Conservation (phyloP, 495 filamentous ascomycete species). For the Penicilliopsis zonata region DNA sequence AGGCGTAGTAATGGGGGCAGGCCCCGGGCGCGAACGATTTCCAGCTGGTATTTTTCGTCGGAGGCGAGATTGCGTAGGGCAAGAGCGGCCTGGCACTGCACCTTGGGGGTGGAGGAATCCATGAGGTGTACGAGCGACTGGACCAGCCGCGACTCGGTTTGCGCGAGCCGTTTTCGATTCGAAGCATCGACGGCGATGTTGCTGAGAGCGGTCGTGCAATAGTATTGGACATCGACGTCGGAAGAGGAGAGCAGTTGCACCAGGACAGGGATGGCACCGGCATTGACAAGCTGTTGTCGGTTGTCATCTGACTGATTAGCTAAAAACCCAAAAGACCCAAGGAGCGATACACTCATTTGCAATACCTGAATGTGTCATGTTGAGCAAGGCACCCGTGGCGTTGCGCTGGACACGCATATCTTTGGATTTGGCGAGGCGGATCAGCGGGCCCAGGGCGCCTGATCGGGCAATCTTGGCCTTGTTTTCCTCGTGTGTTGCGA, state of each 20-base stretch:
- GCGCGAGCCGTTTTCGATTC: conserved; percentile 81
- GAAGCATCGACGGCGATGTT: conserved; percentile 93
- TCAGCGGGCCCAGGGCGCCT: conserved; percentile 81
- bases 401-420: conserved; percentile 98
- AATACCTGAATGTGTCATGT: conserved; percentile 99
- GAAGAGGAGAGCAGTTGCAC: conserved; percentile 84
- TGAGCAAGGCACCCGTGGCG: conserved; percentile 88
- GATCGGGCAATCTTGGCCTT: conserved; percentile 97
- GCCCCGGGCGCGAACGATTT: conserved; percentile 84
- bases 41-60: conserved; percentile 96
- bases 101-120: conserved; percentile 94
- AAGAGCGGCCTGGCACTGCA: conserved; percentile 93
- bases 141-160: conserved; percentile 78
- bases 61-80: conserved; percentile 92
- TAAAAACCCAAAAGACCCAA: not conserved
- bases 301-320: conserved; percentile 65
- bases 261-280: conserved; percentile 90
- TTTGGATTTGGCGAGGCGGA: conserved; percentile 86
- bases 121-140: conserved; percentile 91
- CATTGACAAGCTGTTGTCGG: conserved; percentile 90
- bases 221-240: conserved; percentile 97
- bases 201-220: conserved; percentile 95
- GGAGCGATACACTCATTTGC: conserved; percentile 17
- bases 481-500: conserved; percentile 97
- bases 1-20: conserved; percentile 75